phyloP scores from a whole-genome alignment of 2,329 filamentous ascomycete species.

The Setomelanomma holmii region DNA sequence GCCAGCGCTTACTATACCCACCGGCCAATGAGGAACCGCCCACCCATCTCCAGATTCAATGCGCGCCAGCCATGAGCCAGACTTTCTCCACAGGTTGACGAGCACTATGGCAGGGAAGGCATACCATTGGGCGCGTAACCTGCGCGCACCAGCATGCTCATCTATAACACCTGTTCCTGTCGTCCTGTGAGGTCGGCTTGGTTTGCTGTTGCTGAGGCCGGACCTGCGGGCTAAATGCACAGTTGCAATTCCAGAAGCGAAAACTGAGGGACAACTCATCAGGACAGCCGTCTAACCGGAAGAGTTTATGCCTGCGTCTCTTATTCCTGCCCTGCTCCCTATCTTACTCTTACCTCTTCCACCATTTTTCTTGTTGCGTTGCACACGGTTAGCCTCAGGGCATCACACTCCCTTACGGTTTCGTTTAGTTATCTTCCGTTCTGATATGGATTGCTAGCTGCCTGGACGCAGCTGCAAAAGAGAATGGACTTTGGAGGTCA shows the following conservation, averaged over 20 bases:
- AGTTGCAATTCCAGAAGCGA: slow-evolving; percentile 15
- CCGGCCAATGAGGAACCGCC: slow-evolving; percentile 23
- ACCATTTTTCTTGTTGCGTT: slow-evolving; percentile 17
- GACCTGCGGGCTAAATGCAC: slow-evolving; percentile 18
- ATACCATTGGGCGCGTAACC: slow-evolving; percentile 28
- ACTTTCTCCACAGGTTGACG: slow-evolving; percentile 26
- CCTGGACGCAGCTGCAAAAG: slow-evolving; percentile 33
- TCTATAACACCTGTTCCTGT: slow-evolving; percentile 29
- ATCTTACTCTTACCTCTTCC: slow-evolving; percentile 7
- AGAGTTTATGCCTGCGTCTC: slow-evolving; percentile 6
- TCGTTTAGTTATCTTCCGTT: slow-evolving; percentile 13
- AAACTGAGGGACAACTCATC: slow-evolving; percentile 21
- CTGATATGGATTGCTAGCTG: slow-evolving; percentile 34
- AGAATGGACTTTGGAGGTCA: slow-evolving; percentile 27
- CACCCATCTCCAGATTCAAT: slow-evolving; percentile 15
- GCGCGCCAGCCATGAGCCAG: slow-evolving; percentile 25
- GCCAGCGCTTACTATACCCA: slow-evolving; percentile 31
- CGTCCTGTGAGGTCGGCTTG: slow-evolving; percentile 27
- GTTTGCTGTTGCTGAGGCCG: slow-evolving; percentile 31
- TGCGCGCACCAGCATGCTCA: slow-evolving; percentile 14
- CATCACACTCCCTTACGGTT: slow-evolving; percentile 12
- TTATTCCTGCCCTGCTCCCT: background rate
- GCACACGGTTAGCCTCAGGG: slow-evolving; percentile 8
- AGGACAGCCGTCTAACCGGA: slow-evolving; percentile 9
- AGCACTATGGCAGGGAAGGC: slow-evolving; percentile 17